These are phyloP conservation scores for Austropuccinia psidii DNA, from an alignment of 1,284 basidiomycete genomes.

Conservation along the genomic window DNA sequence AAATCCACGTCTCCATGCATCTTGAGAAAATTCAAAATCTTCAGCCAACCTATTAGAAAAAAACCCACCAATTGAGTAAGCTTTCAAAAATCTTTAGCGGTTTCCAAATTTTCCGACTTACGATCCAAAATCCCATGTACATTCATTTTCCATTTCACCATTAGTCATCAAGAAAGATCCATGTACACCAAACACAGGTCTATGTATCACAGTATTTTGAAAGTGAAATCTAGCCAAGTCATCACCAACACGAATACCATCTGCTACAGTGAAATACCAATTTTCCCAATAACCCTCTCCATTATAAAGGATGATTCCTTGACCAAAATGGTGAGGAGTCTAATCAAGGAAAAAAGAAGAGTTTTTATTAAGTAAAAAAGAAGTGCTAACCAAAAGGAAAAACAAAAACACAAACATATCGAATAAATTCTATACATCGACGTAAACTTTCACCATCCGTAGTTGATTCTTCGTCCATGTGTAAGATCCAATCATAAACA, in stretches of 20 bases:
- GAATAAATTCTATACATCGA: constrained; percentile 49
- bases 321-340: constrained; percentile 50
- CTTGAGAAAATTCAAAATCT: constrained; percentile 51
- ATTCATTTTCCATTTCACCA: constrained; percentile 50
- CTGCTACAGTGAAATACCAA: constrained; percentile 51
- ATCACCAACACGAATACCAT: constrained; percentile 50
- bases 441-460: constrained; percentile 49
- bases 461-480: constrained; percentile 49
- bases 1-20: constrained; percentile 49
- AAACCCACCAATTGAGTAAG: neutral
- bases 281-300: constrained; percentile 50
- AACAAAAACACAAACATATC: constrained; percentile 40
- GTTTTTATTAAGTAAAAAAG: neutral
- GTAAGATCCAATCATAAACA: constrained; percentile 50
- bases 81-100: neutral
- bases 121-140: constrained; percentile 47
- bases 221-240: constrained; percentile 50
- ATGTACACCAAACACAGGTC: constrained; percentile 50
- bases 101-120: neutral
- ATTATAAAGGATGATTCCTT: constrained; percentile 51
- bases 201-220: constrained; percentile 48
- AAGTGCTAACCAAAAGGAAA: neutral
- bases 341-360: constrained; percentile 13
- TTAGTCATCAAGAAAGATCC: constrained; percentile 50
- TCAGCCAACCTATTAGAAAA: constrained; percentile 47